Evolutionary conservation across 805 yeast genomes (phyloP).

Genomic region (Suhomyces emberorum): DNA sequence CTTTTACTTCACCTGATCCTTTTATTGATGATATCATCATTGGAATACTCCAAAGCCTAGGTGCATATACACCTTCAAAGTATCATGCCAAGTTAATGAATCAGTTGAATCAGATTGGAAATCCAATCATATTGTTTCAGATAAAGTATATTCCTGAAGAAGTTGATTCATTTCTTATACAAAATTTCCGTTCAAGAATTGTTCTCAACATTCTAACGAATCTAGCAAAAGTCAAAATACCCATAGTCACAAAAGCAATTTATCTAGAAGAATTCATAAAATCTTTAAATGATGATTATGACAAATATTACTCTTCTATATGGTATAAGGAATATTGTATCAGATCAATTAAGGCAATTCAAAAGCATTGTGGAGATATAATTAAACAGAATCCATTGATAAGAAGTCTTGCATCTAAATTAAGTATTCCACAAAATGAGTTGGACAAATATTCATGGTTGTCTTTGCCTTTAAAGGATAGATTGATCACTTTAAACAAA

Average conservation of each 20-base stretch:
- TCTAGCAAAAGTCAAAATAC: conserved; percentile 12
- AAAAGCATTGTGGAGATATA: conserved; percentile 13
- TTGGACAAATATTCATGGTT: conserved; percentile 23
- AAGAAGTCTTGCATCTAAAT: conserved; percentile 19
- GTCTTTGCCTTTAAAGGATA: conserved; percentile 18
- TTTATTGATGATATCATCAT: conserved; percentile 21
- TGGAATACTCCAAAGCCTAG: conserved; percentile 23
- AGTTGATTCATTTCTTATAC: conserved; percentile 16
- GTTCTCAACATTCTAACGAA: conserved; percentile 18
- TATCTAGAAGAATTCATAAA: conserved; percentile 20
- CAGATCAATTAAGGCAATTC: conserved; percentile 21
- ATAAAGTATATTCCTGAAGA: conserved; percentile 16
- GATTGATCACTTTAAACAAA: conserved; percentile 22
- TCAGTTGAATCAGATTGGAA: conserved; percentile 13
- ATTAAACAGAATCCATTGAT: conserved; percentile 14
- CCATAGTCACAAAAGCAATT: conserved; percentile 10
- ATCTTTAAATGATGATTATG: conserved; percentile 25
- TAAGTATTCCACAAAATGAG: conserved; percentile 27
- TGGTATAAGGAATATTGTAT: conserved; percentile 31
- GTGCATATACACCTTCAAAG: conserved; percentile 21
- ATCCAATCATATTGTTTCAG: conserved; percentile 17
- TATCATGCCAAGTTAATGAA: conserved; percentile 24
- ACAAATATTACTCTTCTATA: conserved; percentile 18
- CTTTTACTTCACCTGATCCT: conserved; percentile 16
- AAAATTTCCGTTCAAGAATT: conserved; percentile 17